These are phyloP conservation scores for Zea luxurians DNA, from an alignment of 176 grass and related monocot species.

Conservation along the genomic window DNA sequence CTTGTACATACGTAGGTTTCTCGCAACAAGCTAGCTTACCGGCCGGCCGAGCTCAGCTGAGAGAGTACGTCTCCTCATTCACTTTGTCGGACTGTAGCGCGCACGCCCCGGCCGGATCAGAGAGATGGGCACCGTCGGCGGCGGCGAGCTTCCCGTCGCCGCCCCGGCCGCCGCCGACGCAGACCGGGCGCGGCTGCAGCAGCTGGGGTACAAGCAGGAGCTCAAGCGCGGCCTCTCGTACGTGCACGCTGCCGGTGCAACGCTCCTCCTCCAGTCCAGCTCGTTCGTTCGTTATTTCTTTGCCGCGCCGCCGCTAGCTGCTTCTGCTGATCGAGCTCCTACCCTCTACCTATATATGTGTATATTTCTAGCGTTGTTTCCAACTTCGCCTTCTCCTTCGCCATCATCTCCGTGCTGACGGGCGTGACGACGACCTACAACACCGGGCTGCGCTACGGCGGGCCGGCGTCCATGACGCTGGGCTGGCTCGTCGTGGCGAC, in stretches of 20 bases:
- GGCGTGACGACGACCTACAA: conserved; percentile 63
- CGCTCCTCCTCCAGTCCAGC: neutral
- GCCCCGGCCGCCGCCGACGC: conserved; percentile 27
- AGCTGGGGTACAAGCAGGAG: conserved; percentile 61
- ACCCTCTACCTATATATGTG: too few relatives aligned
- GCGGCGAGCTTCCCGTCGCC: neutral
- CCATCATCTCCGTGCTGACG: conserved; percentile 56
- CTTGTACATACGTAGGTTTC: too few relatives aligned
- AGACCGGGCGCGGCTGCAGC: conserved; percentile 41
- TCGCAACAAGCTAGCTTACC: too few relatives aligned
- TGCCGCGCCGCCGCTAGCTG: neutral
- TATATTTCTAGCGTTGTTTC: conserved; percentile 37
- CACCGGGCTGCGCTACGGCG: conserved; percentile 61
- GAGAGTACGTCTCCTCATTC: too few relatives aligned
- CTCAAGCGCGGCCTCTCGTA: conserved; percentile 60
- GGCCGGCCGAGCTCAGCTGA: too few relatives aligned
- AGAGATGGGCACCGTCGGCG: conserved; percentile 9
- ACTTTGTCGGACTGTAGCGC: too few relatives aligned
- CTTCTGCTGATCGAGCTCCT: neutral
- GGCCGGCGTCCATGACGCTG: conserved; percentile 56
- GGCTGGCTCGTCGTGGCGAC: conserved; percentile 48
- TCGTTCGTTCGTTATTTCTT: neutral
- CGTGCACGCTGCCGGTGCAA: neutral
- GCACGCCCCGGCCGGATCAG: too few relatives aligned
- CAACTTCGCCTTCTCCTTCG: conserved; percentile 64